Base-by-base conservation (phyloP, 257 asterid species). In the Vinca minor region DNA sequence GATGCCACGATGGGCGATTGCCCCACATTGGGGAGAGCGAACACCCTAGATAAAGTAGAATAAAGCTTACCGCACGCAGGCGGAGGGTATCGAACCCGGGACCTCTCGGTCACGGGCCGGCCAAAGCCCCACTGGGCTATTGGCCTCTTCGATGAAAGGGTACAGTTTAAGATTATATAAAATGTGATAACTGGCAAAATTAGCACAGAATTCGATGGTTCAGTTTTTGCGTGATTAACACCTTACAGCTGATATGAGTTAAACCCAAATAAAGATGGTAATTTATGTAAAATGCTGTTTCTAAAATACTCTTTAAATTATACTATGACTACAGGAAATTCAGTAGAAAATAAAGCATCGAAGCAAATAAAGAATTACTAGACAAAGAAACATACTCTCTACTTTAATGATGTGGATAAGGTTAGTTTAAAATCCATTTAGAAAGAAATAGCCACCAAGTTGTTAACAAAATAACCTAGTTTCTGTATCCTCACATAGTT, bases 281-380 rank as follows among this genome's bases (percentile, higher is more conserved):
- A 42, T 11, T 15, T 44, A 57, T 67, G 47, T 32, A 62, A 49
- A 67, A 32, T 15, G 28, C 53, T 34, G 34, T 45, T 46, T 23
- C 21, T 20, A 23, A 0, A n/a, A 38, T 65, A n/a, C 25, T 63
- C 10, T 23, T 38, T 20, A 36, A 50, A 1, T 1, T 23, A 28
- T 18, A 25, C 13, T 31, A 35, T 36, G 15, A 36, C 4, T 15
- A 10, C 17, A 15, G 13, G 15, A 44, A 58, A 20, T 57, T 10
- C 41, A 67, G 41, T 1, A 10, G 26, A 59, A 13, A 13, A 68
- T 11, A 3, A 20, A 4, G 26, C 49, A 42, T 2, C 8, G 32
- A 50, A 26, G 57, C 32, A 53, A 12, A 53, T 14, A 25, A 28
- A 26, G 59, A 54, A 54, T 54, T 15, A 28, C 60, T 14, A 39